A percentile compares a stretch with the other conserved stretches of the same genome.
Conservation (phyloP, 2,329 filamentous ascomycete genomes). For the Stylonectria norvegica region DNA sequence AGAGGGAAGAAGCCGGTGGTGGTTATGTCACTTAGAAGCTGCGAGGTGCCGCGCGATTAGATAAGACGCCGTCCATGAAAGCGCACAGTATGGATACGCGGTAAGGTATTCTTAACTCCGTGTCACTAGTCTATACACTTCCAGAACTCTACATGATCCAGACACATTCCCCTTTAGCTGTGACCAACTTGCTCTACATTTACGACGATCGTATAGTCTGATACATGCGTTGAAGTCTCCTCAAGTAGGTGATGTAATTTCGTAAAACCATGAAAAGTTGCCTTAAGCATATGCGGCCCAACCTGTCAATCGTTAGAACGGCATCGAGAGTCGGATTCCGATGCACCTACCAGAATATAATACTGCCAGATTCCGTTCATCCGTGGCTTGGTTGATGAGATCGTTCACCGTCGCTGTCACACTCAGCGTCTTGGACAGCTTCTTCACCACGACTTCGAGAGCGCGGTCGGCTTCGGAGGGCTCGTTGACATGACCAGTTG, state of each 20-base stretch:
- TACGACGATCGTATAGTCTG: too few species aligned
- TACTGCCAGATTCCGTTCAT: conserved; percentile 87
- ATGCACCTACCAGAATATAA: conserved; percentile 70
- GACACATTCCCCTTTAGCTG: neutral
- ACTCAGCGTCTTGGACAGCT: conserved; percentile 88
- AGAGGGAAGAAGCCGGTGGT: conserved; percentile 5
- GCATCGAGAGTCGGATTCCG: too few species aligned
- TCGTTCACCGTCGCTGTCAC: conserved; percentile 96
- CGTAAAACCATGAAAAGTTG: neutral
- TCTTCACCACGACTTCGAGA: conserved; percentile 90
- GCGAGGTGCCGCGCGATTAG: conserved; percentile 21
- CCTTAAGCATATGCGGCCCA: conserved; percentile 46
- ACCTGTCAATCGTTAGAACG: conserved; percentile 34
- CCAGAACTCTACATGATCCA: too few species aligned
- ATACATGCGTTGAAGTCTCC: too few species aligned
- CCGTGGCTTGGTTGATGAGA: conserved; percentile 90
- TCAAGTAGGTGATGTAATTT: too few species aligned
- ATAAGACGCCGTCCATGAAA: conserved; percentile 23
- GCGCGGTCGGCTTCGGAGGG: conserved; percentile 82
- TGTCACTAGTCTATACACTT: too few species aligned
- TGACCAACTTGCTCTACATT: too few species aligned
- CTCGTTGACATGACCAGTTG: conserved; percentile 46
- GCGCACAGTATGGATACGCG: too few species aligned
- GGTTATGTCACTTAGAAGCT: conserved; percentile 20
- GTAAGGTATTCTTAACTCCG: conserved; percentile 13